Evolutionary conservation across 148 eudicot genomes (phyloP).

Genomic region (Rheum nobile): DNA sequence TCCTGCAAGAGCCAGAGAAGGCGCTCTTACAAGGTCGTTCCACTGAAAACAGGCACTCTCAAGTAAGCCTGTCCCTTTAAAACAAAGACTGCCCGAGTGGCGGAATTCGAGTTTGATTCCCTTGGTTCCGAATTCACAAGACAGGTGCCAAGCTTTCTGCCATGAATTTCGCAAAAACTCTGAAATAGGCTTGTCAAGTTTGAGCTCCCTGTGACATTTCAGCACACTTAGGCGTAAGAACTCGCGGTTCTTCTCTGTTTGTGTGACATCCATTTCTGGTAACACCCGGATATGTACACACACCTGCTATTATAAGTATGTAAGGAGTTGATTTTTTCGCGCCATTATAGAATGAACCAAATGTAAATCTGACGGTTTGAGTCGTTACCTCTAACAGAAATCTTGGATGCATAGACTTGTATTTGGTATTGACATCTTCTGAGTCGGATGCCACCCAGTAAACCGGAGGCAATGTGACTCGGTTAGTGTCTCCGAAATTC

Average conservation of each 20-base stretch:
- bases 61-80: conserved; percentile 44
- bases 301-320: conserved; percentile 26
- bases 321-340: no score
- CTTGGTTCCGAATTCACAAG: conserved; percentile 78
- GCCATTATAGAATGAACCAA: neutral
- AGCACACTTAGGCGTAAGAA: conserved; percentile 49
- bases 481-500: conserved; percentile 15
- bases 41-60: conserved; percentile 45
- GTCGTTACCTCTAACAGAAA: conserved; percentile 70
- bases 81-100: conserved; percentile 47
- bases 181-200: conserved; percentile 40
- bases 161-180: conserved; percentile 34
- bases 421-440: conserved; percentile 76
- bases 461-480: conserved; percentile 22
- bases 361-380: neutral
- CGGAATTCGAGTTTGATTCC: conserved; percentile 55
- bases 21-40: conserved; percentile 75
- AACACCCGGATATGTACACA: conserved; percentile 45
- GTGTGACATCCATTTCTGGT: conserved; percentile 19
- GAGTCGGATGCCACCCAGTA: conserved; percentile 49
- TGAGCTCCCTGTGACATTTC: conserved; percentile 68
- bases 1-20: conserved; percentile 47
- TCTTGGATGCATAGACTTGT: conserved; percentile 70
- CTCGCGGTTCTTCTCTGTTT: conserved; percentile 28
- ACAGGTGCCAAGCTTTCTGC: conserved; percentile 61